Base-by-base conservation (phyloP, 2,329 filamentous ascomycete species). In the Neofusicoccum parvum region DNA sequence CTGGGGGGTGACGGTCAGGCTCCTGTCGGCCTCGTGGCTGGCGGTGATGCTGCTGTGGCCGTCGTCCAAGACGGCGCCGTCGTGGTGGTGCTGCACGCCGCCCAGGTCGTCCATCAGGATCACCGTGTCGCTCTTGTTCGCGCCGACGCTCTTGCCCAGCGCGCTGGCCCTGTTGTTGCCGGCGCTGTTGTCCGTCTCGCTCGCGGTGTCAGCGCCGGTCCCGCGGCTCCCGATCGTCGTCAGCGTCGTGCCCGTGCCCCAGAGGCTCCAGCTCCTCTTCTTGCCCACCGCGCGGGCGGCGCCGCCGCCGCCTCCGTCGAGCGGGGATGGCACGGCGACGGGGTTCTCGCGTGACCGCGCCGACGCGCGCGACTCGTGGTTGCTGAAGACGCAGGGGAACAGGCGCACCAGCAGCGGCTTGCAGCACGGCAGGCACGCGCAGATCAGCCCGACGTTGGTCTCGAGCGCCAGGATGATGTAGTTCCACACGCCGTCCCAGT, bases 381-480 rank as follows among this genome's bases (percentile, higher is more conserved):
- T 51, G 64, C 41, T 32, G 64, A 62, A 59, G 46, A 49, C 27
- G 53, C 36, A 60, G 37, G 90, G 85, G 65, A 93, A 87, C 17
- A 74, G 34, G 12, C 58, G 62, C 50, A 71, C 70, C 65, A 76
- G 66, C 9, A 76, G 67, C 3, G 75, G 75, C 63, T 76, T 76
- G 67, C 71, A 73, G 39, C 71, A 71, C 1, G 73, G 73, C 3
- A 76, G 70, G 43, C 72, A 76, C 37, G 73, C 74, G 49, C 73
- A 75, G 9, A 70, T 69, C 7, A 76, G 73, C n/a, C 72, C 75
- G 3, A 74, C 34, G 45, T 71, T 69, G 43, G 68, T 68, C 63
- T 76, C 75, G 27, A 74, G 67, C 1, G 70, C 71, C 60, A 72
- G 69, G 51, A 75, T 70, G 50, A 72, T 68, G 62, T 71, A 75